phyloP scores from a whole-genome alignment of 108 stramenopile genomes.

The Bacterosira constricta region DNA sequence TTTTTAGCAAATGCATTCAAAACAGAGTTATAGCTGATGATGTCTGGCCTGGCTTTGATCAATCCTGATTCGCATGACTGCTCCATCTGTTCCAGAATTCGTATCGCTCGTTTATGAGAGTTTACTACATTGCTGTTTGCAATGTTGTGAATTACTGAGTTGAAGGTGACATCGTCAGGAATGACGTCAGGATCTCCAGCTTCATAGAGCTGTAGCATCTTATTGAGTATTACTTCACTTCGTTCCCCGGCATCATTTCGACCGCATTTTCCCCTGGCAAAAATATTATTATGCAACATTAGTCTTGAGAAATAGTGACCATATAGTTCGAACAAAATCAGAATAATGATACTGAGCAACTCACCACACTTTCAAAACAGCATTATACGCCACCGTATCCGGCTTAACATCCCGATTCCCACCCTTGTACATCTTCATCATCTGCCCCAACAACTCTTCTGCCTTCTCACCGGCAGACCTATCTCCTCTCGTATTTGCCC shows the following conservation, averaged over 20 bases:
- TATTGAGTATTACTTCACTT: constrained; percentile 34
- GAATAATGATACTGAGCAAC: neutral
- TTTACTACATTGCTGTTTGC: constrained; percentile 37
- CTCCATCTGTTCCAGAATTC: constrained; percentile 57
- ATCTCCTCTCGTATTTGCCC: constrained; percentile 11
- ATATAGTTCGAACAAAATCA: neutral
- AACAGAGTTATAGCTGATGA: constrained; percentile 56
- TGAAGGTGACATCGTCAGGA: constrained; percentile 55
- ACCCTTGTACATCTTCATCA: constrained; percentile 15
- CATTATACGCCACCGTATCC: constrained; percentile 63
- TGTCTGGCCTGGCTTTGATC: constrained; percentile 31
- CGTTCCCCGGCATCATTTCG: constrained; percentile 15
- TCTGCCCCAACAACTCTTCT: constrained; percentile 31
- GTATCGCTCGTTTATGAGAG: constrained; percentile 44
- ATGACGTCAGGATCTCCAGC: constrained; percentile 14
- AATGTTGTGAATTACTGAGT: constrained; percentile 52
- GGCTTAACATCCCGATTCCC: constrained; percentile 36
- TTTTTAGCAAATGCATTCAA: constrained; percentile 65
- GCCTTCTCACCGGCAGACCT: constrained; percentile 42
- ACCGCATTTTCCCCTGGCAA: constrained; percentile 43
- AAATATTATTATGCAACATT: neutral
- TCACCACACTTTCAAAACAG: constrained; percentile 62
- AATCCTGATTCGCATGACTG: constrained; percentile 31
- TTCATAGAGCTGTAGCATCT: constrained; percentile 32
- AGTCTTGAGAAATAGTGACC: too few species aligned